A percentile compares a stretch with the other conserved stretches of the same genome.
phyloP scores from a whole-genome alignment of 1,284 basidiomycete species.

The Boletus subluridellus region DNA sequence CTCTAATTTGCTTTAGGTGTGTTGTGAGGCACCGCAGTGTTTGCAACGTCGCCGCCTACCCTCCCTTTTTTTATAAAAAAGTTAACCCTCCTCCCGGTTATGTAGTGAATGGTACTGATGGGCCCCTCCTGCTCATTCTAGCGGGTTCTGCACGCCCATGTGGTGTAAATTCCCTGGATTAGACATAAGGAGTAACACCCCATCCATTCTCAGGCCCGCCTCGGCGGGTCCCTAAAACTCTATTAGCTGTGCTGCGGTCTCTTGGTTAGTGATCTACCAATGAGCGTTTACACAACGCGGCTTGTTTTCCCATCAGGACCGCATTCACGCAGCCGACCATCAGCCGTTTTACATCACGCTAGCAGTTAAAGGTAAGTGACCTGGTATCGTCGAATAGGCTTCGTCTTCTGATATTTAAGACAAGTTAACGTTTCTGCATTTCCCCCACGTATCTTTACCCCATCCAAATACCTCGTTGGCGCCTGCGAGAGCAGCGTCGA shows the following conservation, averaged over 20 bases:
- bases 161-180: background rate
- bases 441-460: slow-evolving; percentile 10
- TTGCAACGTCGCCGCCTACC: background rate
- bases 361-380: slow-evolving; percentile 32
- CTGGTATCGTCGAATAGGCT: slow-evolving; percentile 21
- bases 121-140: background rate
- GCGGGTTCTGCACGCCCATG: background rate
- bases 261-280: slow-evolving; percentile 27
- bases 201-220: slow-evolving; percentile 4
- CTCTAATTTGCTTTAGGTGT: background rate
- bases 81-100: background rate
- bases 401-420: slow-evolving; percentile 33
- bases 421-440: slow-evolving; percentile 15
- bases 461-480: slow-evolving; percentile 15
- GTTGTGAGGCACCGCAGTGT: background rate
- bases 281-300: slow-evolving; percentile 14
- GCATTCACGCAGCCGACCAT: slow-evolving; percentile 29
- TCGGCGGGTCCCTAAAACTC: slow-evolving; percentile 33
- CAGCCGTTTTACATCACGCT: slow-evolving; percentile 36
- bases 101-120: background rate
- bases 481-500: slow-evolving; percentile 18
- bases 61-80: background rate
- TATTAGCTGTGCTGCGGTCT: slow-evolving; percentile 25
- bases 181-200: background rate
- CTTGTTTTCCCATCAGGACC: slow-evolving; percentile 31